Base-by-base conservation (phyloP, 331 rosid genomes). In the Rosa hybrid region DNA sequence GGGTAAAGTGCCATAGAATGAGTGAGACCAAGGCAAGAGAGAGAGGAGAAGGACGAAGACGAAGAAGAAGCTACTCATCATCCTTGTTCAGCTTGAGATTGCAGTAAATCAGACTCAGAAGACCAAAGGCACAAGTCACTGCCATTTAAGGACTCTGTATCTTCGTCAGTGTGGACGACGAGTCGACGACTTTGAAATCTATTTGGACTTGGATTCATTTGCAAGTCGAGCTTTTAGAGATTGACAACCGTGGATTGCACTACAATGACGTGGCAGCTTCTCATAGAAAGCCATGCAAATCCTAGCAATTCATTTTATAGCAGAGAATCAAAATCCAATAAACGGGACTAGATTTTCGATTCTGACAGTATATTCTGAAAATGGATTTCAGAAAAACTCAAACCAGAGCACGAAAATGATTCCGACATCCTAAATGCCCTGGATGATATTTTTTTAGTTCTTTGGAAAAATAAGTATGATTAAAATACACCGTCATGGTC, bases 1-100 rank as follows among this genome's bases (percentile, higher is more conserved):
- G 39, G 97, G 97, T 86, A 93, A 94, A 41, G 90, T 97, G 75
- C 97, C 98, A 86, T 91, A 91, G 91, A 93, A 93, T 9, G 72
- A 68, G 25, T 41, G 72, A 17, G 23, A 38, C 12, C 11, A 30
- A 30, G 12, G 2, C 49, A 68, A 13, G 1, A 41, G 27, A 18
- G 72, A 18, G 8, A 39, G 50, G 23, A 68, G 50, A 41, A 68
- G 50, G 6, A 20, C 1, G 5, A 59, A 9, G 13, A 57, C 48
- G 2, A 17, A 34, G 48, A 39, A 23, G 71, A 2, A 2, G 72
- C 50, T 65, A 17, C 20, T 2, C 46, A 38, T 65, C 25, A 7
- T 68, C 14, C 27, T 68, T 68, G 25, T 64, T 64, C 70, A 2
- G 41, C 45, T 14, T 30, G 44, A 63, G 68, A 60, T 59, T n/a